phyloP scores from a whole-genome alignment of 1,284 basidiomycete species.

The Retiboletus flavoniger region DNA sequence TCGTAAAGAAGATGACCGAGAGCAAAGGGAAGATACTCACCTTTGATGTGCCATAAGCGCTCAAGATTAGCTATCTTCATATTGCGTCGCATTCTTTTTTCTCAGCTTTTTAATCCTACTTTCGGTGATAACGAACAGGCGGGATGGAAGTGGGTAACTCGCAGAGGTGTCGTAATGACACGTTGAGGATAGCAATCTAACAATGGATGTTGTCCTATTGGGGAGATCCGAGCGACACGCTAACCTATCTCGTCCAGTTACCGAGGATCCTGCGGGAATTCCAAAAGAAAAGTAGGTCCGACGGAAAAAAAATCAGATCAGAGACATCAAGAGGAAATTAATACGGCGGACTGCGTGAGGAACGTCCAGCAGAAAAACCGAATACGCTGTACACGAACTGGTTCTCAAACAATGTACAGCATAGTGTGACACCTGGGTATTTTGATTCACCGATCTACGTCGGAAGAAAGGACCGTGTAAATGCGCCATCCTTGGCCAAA shows the following conservation, averaged over 20 bases:
- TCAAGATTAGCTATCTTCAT: background rate
- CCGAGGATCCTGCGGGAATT: conserved; percentile 2
- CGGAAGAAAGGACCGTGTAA: background rate
- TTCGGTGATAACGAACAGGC: background rate
- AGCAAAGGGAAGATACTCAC: background rate
- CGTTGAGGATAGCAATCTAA: background rate
- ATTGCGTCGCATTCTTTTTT: background rate
- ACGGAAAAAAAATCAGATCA: background rate
- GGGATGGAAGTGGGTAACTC: background rate
- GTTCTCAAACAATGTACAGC: background rate
- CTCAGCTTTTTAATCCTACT: background rate
- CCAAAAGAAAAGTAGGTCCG: background rate
- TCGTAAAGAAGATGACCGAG: background rate
- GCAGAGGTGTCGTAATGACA: background rate
- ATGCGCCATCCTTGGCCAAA: background rate
- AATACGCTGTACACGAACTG: background rate
- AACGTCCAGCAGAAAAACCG: conserved; percentile 2
- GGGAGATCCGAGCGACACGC: background rate
- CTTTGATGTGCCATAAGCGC: background rate
- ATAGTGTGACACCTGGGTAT: background rate
- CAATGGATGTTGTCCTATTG: background rate
- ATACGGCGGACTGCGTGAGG: conserved; percentile 5
- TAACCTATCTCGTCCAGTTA: background rate
- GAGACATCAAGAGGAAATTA: background rate
- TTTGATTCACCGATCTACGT: background rate